Evolutionary conservation across 441 rosid genomes (phyloP), one percentile per base, ranked within the genome.

Genomic region (Adansonia gregorii): DNA sequence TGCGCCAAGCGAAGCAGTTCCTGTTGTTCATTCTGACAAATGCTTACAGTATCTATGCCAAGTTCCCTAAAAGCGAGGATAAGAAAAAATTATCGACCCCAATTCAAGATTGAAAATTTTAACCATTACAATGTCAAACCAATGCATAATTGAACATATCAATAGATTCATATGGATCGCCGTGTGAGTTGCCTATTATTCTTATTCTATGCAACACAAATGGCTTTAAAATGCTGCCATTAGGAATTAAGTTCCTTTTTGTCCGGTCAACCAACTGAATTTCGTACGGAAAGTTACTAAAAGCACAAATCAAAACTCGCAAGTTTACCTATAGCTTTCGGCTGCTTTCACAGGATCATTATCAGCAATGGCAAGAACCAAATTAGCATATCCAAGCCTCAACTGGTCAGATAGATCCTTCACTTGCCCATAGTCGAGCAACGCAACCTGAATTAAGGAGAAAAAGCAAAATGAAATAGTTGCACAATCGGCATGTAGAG

Each of bases 381-480:
- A 86, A 83, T 88, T 90, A 46, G 98, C 99, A 85, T 89, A 93
- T 73, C 94, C 96, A 82, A 93, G 93, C 88, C 96, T 88, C 84
- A 94, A 82, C 41, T 86, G 82, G 46, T 94, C 87, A 56, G 97
- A 94, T 55, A 92, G 97, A 88, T 96, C 98, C 88, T 96, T 96
- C 85, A 92, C 99, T 89, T 94, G 99, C 69, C 98, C 98, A 81
- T 93, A 96, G 84, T 96, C 98, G 72, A 96, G 85, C 86, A 96
- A 83, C 22, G 94, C 97, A 82, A 96, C 99, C 99, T 96, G 84
- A 71, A 66, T 76, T 84, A 9, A 76, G 41, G 14, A 80, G 76
- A 82, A 82, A 79, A 78, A 31, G 31, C 35, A 70, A 66, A 67
- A 24, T 54, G 75, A 78, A 76, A 27, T 31, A 56, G 54, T 71